These are phyloP conservation scores for Chrysoporthe austroafricana DNA, from an alignment of 2,329 filamentous ascomycete species.

Conservation along the genomic window DNA sequence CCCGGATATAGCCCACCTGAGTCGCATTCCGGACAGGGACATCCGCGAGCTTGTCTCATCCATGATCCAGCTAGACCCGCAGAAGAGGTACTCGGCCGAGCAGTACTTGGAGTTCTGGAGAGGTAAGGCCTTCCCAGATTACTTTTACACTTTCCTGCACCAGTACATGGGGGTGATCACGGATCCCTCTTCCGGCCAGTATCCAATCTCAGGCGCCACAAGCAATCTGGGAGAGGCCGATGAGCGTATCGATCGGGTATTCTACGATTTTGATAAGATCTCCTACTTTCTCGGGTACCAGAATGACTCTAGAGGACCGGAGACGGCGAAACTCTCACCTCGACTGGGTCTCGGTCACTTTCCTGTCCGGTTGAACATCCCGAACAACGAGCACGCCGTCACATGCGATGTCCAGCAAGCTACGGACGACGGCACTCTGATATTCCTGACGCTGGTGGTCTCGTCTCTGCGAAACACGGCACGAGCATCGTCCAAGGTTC, in stretches of 20 bases:
- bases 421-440: slow-evolving; percentile 85
- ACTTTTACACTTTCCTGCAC: slow-evolving; percentile 97
- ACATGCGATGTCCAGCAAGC: slow-evolving; percentile 63
- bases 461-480: slow-evolving; percentile 89
- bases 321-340: slow-evolving; percentile 43
- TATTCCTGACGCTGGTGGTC: slow-evolving; percentile 88
- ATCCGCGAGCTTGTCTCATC: slow-evolving; percentile 87
- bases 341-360: slow-evolving; percentile 67
- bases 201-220: slow-evolving; percentile 67
- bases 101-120: slow-evolving; percentile 94
- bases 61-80: slow-evolving; percentile 95
- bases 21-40: slow-evolving; percentile 84
- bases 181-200: slow-evolving; percentile 81
- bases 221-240: slow-evolving; percentile 85
- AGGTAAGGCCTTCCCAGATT: slow-evolving; percentile 88
- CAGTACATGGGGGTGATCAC: slow-evolving; percentile 98
- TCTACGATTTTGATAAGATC: slow-evolving; percentile 96
- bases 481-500: slow-evolving; percentile 81
- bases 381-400: slow-evolving; percentile 77
- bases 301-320: slow-evolving; percentile 45
- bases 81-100: slow-evolving; percentile 89
- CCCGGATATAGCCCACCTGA: slow-evolving; percentile 77
- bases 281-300: slow-evolving; percentile 87
- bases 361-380: slow-evolving; percentile 83
- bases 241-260: slow-evolving; percentile 91